Percentiles rank a stretch among this genome's conserved stretches.
These are phyloP conservation scores for Jaltomata sinuosa DNA, from an alignment of 257 asterid species.

Conservation along the genomic window DNA sequence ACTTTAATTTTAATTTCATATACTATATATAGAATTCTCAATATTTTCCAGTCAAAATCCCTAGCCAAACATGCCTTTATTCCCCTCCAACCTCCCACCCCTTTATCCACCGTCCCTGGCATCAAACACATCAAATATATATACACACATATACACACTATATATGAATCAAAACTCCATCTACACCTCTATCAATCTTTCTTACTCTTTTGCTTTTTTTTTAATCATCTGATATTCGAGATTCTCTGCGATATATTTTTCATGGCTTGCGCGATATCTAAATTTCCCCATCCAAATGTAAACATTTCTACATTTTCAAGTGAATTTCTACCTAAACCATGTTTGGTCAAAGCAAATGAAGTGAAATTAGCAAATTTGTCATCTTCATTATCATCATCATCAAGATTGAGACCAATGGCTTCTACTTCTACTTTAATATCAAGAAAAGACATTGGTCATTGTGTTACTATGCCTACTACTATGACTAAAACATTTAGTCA, in stretches of 20 bases:
- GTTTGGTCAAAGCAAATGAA: background rate
- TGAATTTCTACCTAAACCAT: background rate
- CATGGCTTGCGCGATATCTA: background rate
- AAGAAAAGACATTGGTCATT: background rate
- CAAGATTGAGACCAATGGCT: background rate
- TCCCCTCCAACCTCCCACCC: background rate
- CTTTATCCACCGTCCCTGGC: background rate
- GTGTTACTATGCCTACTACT: background rate
- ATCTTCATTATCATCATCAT: background rate
- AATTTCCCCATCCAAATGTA: background rate
- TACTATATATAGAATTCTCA: background rate
- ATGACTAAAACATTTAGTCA: background rate
- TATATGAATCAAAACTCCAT: background rate
- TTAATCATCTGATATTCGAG: background rate
- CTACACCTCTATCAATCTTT: background rate
- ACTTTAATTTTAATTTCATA: background rate
- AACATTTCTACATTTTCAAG: background rate
- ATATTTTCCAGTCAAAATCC: background rate
- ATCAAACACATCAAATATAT: background rate
- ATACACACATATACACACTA: background rate
- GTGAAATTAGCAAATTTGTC: background rate
- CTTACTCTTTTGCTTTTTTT: background rate
- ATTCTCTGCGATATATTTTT: background rate
- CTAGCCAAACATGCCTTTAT: background rate
- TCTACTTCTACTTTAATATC: background rate